Evolutionary conservation across 2,329 filamentous ascomycete species (phyloP).

Genomic region (Fusarium clavum): DNA sequence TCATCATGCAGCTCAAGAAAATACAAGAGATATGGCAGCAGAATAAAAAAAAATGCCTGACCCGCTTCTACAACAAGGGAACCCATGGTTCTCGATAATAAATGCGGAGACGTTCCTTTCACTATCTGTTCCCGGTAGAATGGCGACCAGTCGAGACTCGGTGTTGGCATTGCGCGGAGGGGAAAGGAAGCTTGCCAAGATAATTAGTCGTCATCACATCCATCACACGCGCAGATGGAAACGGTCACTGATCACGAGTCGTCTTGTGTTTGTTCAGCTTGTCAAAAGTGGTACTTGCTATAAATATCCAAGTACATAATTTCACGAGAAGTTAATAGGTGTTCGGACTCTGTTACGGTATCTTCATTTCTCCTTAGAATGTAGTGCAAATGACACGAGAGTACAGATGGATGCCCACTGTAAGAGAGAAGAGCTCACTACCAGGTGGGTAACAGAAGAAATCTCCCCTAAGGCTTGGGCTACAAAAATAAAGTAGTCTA

Average conservation of each 20-base stretch:
- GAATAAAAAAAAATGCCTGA: conserved; percentile 13
- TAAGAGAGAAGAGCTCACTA: neutral
- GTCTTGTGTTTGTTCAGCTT: neutral
- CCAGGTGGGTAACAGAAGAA: neutral
- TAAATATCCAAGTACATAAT: neutral
- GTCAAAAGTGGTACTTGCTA: neutral
- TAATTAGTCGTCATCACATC: conserved; percentile 26
- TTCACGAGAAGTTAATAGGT: neutral
- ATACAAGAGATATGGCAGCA: neutral
- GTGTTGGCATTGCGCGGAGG: conserved; percentile 7
- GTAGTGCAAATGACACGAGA: neutral
- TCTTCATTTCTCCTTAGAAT: neutral
- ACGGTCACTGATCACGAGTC: conserved; percentile 7
- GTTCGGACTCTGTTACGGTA: neutral
- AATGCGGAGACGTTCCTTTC: neutral
- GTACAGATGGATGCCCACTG: neutral
- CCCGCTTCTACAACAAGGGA: conserved; percentile 21
- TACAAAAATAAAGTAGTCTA: neutral
- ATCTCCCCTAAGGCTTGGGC: neutral
- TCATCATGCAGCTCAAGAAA: conserved; percentile 6
- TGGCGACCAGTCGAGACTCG: conserved; percentile 16
- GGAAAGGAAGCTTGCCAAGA: conserved; percentile 13
- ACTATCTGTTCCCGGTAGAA: conserved; percentile 10
- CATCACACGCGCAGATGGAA: conserved; percentile 11
- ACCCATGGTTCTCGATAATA: neutral